Evolutionary conservation across 2,329 filamentous ascomycete genomes (phyloP), one percentile per base, ranked within the genome.

Genomic region (Pyricularia sp.): DNA sequence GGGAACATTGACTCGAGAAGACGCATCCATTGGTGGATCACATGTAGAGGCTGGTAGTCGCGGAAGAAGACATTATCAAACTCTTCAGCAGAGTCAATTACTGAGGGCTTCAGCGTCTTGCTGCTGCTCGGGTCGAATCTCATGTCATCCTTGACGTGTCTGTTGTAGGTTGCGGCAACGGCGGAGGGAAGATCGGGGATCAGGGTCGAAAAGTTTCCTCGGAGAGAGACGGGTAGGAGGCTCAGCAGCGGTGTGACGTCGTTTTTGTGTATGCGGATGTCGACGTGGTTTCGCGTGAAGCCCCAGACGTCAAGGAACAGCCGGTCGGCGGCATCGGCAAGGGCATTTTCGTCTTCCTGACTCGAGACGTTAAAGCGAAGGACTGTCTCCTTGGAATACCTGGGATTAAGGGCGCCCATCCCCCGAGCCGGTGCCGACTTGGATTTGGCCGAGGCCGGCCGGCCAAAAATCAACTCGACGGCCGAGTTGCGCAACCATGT

Each of bases 271-370:
- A 97, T 76, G 57, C 91, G 83, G 64, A 97, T 87, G 73, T 99
- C 94, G 30, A 94, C 90, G 80, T 89, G 94, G 66, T 90, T 84
- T 22, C 86, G 80, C 6, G 88, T 89, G 69, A 90, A 91, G 26
- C 90, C 88, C 94, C 94, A 99, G 1, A 97, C 84, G 72, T 99
- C 94, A 57, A 97, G 80, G 70, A 94, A 88, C 28, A 97, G 82
- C 22, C 86, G 84, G 67, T 89, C 82, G 0, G 87, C 82, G 3
- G 91, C 91, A 65, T 89, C 83, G n/a, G 87, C 82, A 65, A 96
- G 78, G 1, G 88, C 88, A 40, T 78, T 76, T 66, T 90, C 87
- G 72, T 96, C 90, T 24, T 86, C 81, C 3, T 81, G 75, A 30
- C 83, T 86, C 67, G 83, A 87, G 65, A 97, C 78, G 71, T 89